These are phyloP conservation scores for Polychytrium aggregatum DNA, from an alignment of 192 early-diverging fungal genomes.

Conservation along the genomic window DNA sequence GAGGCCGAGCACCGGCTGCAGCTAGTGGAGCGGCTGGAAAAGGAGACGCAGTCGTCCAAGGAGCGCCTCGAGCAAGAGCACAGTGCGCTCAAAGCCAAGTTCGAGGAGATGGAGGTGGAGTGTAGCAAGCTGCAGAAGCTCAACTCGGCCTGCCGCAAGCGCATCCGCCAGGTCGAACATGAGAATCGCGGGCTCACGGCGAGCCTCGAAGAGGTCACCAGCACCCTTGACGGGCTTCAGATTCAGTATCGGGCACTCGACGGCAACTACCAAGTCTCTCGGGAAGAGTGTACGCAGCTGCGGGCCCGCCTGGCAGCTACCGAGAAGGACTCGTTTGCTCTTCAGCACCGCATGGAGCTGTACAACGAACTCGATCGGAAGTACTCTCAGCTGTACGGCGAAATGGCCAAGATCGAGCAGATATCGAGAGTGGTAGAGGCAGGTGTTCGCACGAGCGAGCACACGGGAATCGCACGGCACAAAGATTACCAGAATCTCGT, in stretches of 20 bases:
- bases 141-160: too few relatives aligned
- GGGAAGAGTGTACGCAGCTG: conserved; percentile 4
- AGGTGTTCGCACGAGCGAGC: not conserved
- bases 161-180: conserved; percentile 12
- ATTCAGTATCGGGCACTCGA: conserved; percentile 15
- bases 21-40: too few relatives aligned
- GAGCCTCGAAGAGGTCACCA: conserved; percentile 1
- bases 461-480: not conserved
- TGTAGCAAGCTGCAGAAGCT: conserved; percentile 9
- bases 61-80: too few relatives aligned
- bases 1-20: too few relatives aligned
- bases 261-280: conserved; percentile 10
- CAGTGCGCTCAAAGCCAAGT: conserved; percentile 10
- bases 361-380: not conserved
- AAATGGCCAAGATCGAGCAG: too few relatives aligned
- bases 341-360: conserved; percentile 9
- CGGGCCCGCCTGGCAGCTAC: not conserved
- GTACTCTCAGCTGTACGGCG: not conserved
- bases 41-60: too few relatives aligned
- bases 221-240: conserved; percentile 15
- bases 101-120: conserved; percentile 14
- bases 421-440: too few relatives aligned
- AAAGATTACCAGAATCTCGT: not conserved
- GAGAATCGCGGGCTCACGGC: conserved; percentile 11
- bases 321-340: conserved; percentile 7